Conservation (phyloP, 495 filamentous ascomycete species). For the Collariella sp. region DNA sequence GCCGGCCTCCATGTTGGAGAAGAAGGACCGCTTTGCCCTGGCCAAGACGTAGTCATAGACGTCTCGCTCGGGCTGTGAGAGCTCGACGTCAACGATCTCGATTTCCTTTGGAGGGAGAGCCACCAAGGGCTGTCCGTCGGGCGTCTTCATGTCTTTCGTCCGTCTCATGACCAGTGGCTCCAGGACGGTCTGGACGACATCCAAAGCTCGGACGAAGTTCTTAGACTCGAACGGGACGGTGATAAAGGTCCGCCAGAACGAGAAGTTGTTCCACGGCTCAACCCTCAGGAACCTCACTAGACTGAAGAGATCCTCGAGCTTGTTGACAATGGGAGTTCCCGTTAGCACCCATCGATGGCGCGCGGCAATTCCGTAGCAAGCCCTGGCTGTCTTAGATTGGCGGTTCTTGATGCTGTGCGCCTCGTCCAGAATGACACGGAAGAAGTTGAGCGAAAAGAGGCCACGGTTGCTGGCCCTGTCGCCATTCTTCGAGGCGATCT, state of each 20-base stretch:
- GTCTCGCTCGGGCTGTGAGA: slow-evolving; percentile 74
- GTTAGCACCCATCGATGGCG: slow-evolving; percentile 89
- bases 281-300: slow-evolving; percentile 84
- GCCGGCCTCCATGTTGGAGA: slow-evolving; percentile 77
- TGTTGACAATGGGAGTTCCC: slow-evolving; percentile 94
- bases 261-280: slow-evolving; percentile 97
- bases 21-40: slow-evolving; percentile 73
- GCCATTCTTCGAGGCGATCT: slow-evolving; percentile 48
- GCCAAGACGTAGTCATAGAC: slow-evolving; percentile 86
- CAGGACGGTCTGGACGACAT: slow-evolving; percentile 93
- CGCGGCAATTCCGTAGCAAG: slow-evolving; percentile 81
- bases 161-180: slow-evolving; percentile 91
- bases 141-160: slow-evolving; percentile 97
- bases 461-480: slow-evolving; percentile 56
- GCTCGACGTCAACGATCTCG: slow-evolving; percentile 74
- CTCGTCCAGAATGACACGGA: slow-evolving; percentile 90
- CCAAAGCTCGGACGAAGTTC: slow-evolving; percentile 83
- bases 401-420: slow-evolving; percentile 92
- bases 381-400: slow-evolving; percentile 77
- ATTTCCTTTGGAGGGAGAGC: slow-evolving; percentile 73
- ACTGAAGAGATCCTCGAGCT: slow-evolving; percentile 93
- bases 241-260: slow-evolving; percentile 98
- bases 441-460: slow-evolving; percentile 85
- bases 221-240: slow-evolving; percentile 94
- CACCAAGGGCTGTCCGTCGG: slow-evolving; percentile 77